Evolutionary conservation across 805 yeast species (phyloP).

Genomic region (Schwanniomyces occidentalis): DNA sequence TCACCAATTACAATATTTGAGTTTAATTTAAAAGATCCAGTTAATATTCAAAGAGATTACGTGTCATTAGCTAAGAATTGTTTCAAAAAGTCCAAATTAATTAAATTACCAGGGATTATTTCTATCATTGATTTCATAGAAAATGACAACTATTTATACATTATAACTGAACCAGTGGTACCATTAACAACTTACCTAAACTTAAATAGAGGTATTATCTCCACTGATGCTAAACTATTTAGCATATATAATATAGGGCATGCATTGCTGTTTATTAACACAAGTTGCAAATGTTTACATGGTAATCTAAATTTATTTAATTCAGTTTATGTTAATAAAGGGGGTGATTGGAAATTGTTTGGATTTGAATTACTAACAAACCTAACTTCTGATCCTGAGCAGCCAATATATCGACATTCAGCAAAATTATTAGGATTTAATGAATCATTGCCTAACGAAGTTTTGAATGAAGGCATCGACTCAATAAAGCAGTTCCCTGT

Average conservation of each 20-base stretch:
- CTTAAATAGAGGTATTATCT: constrained; percentile 23
- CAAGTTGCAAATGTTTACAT: constrained; percentile 58
- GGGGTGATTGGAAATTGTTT: constrained; percentile 83
- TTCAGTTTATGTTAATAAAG: constrained; percentile 60
- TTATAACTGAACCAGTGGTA: constrained; percentile 66
- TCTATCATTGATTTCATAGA: constrained; percentile 64
- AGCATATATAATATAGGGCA: constrained; percentile 59
- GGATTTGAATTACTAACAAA: constrained; percentile 73
- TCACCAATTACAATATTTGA: constrained; percentile 64
- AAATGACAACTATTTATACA: constrained; percentile 53
- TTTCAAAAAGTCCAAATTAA: constrained; percentile 48
- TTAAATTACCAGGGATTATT: constrained; percentile 71
- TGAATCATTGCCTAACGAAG: constrained; percentile 49
- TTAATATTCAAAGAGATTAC: constrained; percentile 21
- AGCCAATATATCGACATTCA: constrained; percentile 41
- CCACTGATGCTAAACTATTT: constrained; percentile 42
- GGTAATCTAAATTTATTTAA: constrained; percentile 55
- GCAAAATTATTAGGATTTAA: constrained; percentile 21
- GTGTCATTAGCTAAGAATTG: constrained; percentile 37
- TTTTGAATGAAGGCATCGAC: constrained; percentile 44
- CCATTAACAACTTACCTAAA: constrained; percentile 48
- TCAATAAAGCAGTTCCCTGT: constrained; percentile 34
- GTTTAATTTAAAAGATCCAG: constrained; percentile 49
- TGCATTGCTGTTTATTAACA: constrained; percentile 58
- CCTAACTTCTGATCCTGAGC: constrained; percentile 46